Conservation (phyloP, 345 rosid species). For the Gossypium mustelinum region DNA sequence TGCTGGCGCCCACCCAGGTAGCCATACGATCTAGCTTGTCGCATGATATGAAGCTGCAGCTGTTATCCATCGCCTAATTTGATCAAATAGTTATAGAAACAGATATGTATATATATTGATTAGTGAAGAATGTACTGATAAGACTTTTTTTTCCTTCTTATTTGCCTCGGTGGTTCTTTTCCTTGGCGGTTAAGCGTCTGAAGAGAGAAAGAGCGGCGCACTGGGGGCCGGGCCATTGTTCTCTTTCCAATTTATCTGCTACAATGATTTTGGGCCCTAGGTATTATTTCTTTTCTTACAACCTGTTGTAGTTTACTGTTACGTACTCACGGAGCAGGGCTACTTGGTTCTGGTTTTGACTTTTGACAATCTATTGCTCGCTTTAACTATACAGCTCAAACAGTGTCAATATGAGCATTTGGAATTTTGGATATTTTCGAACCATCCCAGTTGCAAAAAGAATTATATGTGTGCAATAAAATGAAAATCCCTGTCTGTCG, state of each 20-base stretch:
- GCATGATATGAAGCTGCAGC: slow-evolving; percentile 48
- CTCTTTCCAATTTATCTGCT: not conserved
- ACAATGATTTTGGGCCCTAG: not conserved
- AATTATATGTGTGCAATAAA: not conserved
- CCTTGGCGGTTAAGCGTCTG: not conserved
- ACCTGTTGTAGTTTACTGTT: too few species aligned
- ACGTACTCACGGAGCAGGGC: too few species aligned
- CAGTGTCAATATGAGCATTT: not conserved
- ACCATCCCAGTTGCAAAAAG: not conserved
- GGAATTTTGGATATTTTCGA: not conserved
- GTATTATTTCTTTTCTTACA: too few species aligned
- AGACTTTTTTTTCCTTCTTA: not conserved
- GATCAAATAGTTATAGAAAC: not conserved
- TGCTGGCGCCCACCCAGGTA: slow-evolving; percentile 55
- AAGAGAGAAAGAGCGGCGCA: too few species aligned
- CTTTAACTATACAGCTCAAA: not conserved
- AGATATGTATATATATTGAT: not conserved
- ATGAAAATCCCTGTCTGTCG: not conserved
- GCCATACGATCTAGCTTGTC: slow-evolving; percentile 57
- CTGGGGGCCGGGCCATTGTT: not conserved
- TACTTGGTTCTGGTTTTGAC: not conserved
- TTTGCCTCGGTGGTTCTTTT: not conserved
- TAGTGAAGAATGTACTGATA: not conserved
- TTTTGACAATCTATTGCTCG: not conserved
- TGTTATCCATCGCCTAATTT: slow-evolving; percentile 24